Base-by-base conservation (phyloP, 2,329 filamentous ascomycete genomes). In the Neonectria ditissima region DNA sequence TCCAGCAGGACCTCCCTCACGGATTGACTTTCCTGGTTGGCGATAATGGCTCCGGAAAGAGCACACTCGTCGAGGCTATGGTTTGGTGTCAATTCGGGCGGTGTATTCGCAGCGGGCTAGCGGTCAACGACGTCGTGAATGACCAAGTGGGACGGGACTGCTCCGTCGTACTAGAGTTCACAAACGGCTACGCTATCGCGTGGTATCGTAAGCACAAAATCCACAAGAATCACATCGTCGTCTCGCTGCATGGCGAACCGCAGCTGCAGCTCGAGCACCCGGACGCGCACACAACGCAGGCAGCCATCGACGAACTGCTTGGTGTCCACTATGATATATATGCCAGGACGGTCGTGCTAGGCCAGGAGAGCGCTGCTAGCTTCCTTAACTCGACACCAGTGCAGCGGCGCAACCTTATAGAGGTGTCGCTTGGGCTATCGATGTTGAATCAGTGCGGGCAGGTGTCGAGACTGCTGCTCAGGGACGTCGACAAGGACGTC, bases 1-100 rank as follows among this genome's bases (percentile, higher is more conserved):
- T 72, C 11, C 37, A 9, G 47, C 8, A 58, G 2, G 60, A 70
- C 8, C 14, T 72, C 5, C 53, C 44, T 1, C 63, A 60, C 2
- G 69, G 67, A 55, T 34, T 72, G 10, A 69, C 62, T 13, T 64
- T 72, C 1, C 7, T 72, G 0, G 51, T 70, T 1, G 70, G 69
- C 5, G 57, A 65, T 0, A 71, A 72, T n/a, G 69, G 69, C 11
- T 72, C 69, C 5, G 67, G 69, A 5, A 71, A 72, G 32, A 72
- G 69, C 39, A 71, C 62, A 0, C 20, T 72, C 0, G 28, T 69
- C 1, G 60, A 72, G 24, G 69, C 69, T 16, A 59, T 70, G 6
- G 51, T 58, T 2, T 72, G 69, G 69, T 70, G 62, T 6, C 60
- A 69, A 44, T 72, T 71, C 4, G 69, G 69, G 5, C 47, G 8